Conservation (phyloP, 495 filamentous ascomycete genomes). For the Lindgomyces ingoldianus region DNA sequence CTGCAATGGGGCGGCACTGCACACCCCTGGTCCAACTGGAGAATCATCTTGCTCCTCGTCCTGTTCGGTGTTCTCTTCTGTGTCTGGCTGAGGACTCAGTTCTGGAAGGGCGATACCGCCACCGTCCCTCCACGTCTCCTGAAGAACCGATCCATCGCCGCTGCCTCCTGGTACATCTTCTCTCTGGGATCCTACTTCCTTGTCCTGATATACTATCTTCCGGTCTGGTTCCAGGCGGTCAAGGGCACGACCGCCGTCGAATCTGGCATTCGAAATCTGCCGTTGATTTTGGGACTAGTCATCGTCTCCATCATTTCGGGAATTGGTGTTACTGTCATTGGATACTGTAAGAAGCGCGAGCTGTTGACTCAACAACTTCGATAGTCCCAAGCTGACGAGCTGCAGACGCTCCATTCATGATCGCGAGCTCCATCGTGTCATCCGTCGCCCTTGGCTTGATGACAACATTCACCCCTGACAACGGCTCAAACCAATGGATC, state of each 20-base stretch:
- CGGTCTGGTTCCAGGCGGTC: conserved; percentile 31
- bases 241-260: neutral
- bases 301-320: conserved; percentile 49
- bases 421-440: conserved; percentile 5
- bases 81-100: conserved; percentile 27
- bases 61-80: conserved; percentile 35
- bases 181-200: conserved; percentile 4
- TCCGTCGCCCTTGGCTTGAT: conserved; percentile 24
- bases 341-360: conserved; percentile 11
- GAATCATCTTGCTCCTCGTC: conserved; percentile 47
- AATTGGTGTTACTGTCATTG: neutral
- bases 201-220: conserved; percentile 17
- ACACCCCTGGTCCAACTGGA: conserved; percentile 27
- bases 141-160: conserved; percentile 9
- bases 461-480: neutral
- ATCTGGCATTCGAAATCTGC: conserved; percentile 23
- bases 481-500: conserved; percentile 8
- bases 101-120: conserved; percentile 16
- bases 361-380: no score
- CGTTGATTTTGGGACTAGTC: conserved; percentile 23
- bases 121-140: conserved; percentile 26
- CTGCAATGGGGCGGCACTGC: conserved; percentile 38
- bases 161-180: conserved; percentile 7
- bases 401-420: conserved; percentile 4
- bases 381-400: neutral